Percentiles rank a stretch among this genome's conserved stretches.
Evolutionary conservation across 106 monocot species (phyloP).

Genomic region (Narthecium ossifragum): DNA sequence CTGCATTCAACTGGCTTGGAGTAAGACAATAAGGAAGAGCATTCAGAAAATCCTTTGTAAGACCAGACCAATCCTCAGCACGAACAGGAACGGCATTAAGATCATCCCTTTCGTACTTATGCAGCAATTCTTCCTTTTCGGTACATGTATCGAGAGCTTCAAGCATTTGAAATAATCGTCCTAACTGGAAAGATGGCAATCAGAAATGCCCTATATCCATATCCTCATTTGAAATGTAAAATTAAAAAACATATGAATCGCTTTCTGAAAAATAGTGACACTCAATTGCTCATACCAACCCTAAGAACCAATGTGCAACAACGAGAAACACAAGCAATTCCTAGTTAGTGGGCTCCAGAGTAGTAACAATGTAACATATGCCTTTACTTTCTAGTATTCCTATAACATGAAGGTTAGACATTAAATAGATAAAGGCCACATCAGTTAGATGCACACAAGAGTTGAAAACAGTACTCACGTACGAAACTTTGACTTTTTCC

Average conservation of each 20-base stretch:
- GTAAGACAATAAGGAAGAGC: slow-evolving; percentile 89
- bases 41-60: slow-evolving; percentile 60
- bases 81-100: slow-evolving; percentile 39
- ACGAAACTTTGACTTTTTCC: too few relatives aligned
- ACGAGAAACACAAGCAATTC: too few relatives aligned
- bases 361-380: too few relatives aligned
- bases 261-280: too few relatives aligned
- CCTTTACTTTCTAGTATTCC: too few relatives aligned
- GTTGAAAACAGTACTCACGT: too few relatives aligned
- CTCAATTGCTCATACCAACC: too few relatives aligned
- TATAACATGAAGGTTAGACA: too few relatives aligned
- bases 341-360: too few relatives aligned
- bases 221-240: not conserved
- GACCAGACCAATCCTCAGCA: slow-evolving; percentile 58
- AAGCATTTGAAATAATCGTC: slow-evolving; percentile 93
- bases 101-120: slow-evolving; percentile 55
- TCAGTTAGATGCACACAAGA: too few relatives aligned
- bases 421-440: too few relatives aligned
- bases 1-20: slow-evolving; percentile 78
- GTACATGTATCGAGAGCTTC: slow-evolving; percentile 56
- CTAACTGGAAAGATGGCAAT: slow-evolving; percentile 47
- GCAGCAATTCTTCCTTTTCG: slow-evolving; percentile 75
- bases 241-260: not conserved
- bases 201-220: not conserved
- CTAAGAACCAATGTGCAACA: too few relatives aligned